Evolutionary conservation across 371 early-diverging fungal genomes (phyloP).

Genomic region (Capillidium heterosporum): DNA sequence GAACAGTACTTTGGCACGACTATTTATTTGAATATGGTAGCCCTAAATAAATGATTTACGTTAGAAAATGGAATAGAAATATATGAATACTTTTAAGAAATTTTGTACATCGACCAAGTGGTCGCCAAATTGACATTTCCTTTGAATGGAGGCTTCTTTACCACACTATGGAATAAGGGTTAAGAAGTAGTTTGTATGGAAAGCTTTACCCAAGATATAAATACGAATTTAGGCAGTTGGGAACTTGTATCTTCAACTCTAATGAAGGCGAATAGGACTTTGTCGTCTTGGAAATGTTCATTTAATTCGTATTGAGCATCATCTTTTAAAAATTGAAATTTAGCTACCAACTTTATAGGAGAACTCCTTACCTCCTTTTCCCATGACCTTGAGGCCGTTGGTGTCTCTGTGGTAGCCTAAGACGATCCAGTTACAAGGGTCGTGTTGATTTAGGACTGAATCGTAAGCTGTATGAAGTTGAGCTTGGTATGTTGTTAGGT

Average conservation of each 20-base stretch:
- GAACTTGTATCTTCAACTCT: conserved; percentile 73
- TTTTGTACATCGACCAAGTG: conserved; percentile 57
- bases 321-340: conserved; percentile 13
- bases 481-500: conserved; percentile 26
- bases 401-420: conserved; percentile 65
- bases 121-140: conserved; percentile 67
- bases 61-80: not conserved
- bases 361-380: conserved; percentile 28
- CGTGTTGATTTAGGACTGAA: conserved; percentile 30
- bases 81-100: conserved; percentile 42
- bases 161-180: conserved; percentile 65
- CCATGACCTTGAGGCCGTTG: conserved; percentile 57
- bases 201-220: conserved; percentile 63
- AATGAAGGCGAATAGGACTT: conserved; percentile 72
- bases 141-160: conserved; percentile 73
- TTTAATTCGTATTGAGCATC: conserved; percentile 65
- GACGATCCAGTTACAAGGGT: conserved; percentile 44
- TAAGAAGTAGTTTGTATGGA: not conserved
- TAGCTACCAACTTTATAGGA: not conserved
- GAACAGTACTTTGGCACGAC: conserved; percentile 31
- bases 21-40: conserved; percentile 77
- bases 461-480: conserved; percentile 32
- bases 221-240: conserved; percentile 65
- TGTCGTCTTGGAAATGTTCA: conserved; percentile 77
- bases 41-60: conserved; percentile 23